These are phyloP conservation scores for Aspergillus aculeatinus DNA, from an alignment of 2,329 filamentous ascomycete genomes.

Conservation along the genomic window DNA sequence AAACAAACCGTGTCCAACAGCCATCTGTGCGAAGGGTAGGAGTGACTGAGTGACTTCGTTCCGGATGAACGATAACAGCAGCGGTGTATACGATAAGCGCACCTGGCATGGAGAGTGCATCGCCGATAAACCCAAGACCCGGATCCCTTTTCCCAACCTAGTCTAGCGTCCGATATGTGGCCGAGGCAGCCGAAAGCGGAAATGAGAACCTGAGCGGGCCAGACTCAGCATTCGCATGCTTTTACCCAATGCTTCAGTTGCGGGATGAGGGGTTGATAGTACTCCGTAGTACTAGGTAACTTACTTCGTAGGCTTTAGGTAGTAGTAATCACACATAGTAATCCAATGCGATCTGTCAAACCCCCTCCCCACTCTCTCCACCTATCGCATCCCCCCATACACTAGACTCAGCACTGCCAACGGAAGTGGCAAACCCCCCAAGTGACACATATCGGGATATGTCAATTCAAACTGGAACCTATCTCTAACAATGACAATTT, in stretches of 20 bases:
- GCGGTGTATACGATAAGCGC: neutral
- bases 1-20: neutral
- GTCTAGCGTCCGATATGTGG: neutral
- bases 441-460: neutral
- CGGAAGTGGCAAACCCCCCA: neutral
- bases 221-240: neutral
- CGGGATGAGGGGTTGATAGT: neutral
- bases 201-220: neutral
- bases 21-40: neutral
- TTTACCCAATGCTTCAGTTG: neutral
- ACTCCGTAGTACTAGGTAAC: neutral
- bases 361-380: neutral
- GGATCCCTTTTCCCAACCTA: neutral
- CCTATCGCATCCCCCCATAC: neutral
- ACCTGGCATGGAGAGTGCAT: neutral
- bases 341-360: neutral
- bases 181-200: neutral
- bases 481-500: neutral
- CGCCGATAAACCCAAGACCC: neutral
- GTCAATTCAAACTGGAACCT: neutral
- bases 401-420: neutral
- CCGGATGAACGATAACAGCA: neutral
- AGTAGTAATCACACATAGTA: neutral
- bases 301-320: no score
- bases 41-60: no score